Evolutionary conservation across 2,329 filamentous ascomycete genomes (phyloP).

Genomic region (Neonectria coccinea): DNA sequence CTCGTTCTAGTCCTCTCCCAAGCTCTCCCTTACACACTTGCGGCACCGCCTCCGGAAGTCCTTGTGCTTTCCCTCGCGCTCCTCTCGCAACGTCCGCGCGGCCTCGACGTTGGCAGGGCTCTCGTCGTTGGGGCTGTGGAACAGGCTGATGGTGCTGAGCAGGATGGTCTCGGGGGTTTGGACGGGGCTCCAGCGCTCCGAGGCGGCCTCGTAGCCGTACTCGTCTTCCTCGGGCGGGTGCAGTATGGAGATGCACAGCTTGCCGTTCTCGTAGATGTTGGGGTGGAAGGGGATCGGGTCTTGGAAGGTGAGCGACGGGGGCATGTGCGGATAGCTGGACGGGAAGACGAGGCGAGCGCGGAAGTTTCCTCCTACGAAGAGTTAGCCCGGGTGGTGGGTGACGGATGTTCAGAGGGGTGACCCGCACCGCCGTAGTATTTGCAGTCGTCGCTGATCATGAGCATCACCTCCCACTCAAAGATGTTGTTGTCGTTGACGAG

Average conservation of each 20-base stretch:
- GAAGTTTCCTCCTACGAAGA: slow-evolving; percentile 83
- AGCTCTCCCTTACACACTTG: slow-evolving; percentile 82
- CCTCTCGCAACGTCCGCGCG: slow-evolving; percentile 86
- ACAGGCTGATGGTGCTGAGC: slow-evolving; percentile 90
- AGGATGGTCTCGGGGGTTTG: slow-evolving; percentile 96
- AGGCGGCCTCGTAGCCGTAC: slow-evolving; percentile 90
- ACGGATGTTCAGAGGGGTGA: not conserved
- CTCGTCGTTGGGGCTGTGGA: slow-evolving; percentile 94
- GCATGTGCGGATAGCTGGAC: slow-evolving; percentile 84
- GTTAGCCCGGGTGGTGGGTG: slow-evolving; percentile 18
- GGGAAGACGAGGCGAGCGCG: slow-evolving; percentile 87
- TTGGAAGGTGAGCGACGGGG: slow-evolving; percentile 90
- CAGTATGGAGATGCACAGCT: slow-evolving; percentile 96
- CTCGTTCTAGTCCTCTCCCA: slow-evolving; percentile 73
- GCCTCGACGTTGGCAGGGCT: slow-evolving; percentile 96
- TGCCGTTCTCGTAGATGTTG: slow-evolving; percentile 89
- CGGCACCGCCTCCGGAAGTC: slow-evolving; percentile 85
- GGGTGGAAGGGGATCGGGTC: slow-evolving; percentile 89
- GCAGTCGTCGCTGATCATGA: slow-evolving; percentile 96
- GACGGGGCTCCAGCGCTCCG: slow-evolving; percentile 93
- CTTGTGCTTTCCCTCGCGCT: slow-evolving; percentile 68
- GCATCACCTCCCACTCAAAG: slow-evolving; percentile 98
- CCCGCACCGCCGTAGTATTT: slow-evolving; percentile 89
- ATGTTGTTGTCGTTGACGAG: slow-evolving; percentile 87
- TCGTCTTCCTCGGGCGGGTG: slow-evolving; percentile 95